These are phyloP conservation scores for Tetrahymena borealis DNA, from an alignment of 73 alveolate species.

Conservation along the genomic window DNA sequence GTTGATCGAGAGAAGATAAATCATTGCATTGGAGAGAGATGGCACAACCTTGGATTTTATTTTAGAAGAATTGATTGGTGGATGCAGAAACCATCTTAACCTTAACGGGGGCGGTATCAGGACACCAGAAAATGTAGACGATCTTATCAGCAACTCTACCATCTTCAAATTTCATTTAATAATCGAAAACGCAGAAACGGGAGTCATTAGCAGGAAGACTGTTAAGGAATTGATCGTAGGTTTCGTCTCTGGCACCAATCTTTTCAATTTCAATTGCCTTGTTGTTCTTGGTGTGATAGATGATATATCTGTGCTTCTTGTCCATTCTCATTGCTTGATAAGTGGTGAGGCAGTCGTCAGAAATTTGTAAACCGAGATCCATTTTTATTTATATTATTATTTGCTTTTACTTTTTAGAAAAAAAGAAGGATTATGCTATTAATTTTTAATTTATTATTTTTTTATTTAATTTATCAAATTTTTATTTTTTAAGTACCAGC, in stretches of 20 bases:
- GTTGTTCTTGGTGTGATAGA: neutral
- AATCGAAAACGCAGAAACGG: neutral
- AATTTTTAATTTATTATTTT: neutral
- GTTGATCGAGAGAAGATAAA: neutral
- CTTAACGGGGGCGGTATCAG: constrained; percentile 1
- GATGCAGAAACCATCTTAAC: constrained; percentile 3
- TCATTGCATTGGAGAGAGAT: neutral
- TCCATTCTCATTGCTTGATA: neutral
- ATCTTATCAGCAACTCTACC: neutral
- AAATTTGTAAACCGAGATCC: neutral
- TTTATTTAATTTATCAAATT: neutral
- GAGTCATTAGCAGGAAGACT: neutral
- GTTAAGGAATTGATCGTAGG: neutral
- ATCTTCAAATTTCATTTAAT: neutral
- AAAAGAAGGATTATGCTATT: neutral
- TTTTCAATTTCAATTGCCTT: neutral
- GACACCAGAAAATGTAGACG: neutral
- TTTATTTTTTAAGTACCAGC: neutral
- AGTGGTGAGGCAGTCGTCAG: neutral
- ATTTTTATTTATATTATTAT: neutral
- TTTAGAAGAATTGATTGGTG: neutral
- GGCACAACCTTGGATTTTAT: neutral
- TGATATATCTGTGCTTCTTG: neutral
- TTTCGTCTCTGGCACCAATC: neutral
- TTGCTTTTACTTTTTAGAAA: neutral